Conservation (phyloP, 306 rosid genomes). For the Morella rubra region DNA sequence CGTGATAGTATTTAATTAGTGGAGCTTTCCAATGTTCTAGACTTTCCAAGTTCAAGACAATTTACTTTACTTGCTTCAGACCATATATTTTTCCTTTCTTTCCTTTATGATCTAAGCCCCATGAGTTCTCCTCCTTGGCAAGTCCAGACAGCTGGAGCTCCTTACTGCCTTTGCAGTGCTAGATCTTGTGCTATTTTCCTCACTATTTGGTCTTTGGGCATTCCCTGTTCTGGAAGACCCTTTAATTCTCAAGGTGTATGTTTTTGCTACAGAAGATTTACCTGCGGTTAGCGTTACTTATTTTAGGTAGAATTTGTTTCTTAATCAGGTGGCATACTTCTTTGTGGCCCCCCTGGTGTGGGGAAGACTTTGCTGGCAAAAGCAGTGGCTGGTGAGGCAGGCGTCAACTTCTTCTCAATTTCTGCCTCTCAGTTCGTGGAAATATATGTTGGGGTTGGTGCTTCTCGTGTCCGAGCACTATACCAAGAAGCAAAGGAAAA, state of each 20-base stretch:
- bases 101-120: background rate
- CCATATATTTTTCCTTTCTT: background rate
- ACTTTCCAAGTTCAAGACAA: too few relatives aligned
- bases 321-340: constrained; percentile 92
- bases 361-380: constrained; percentile 97
- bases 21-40: background rate
- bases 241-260: background rate
- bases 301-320: constrained; percentile 36
- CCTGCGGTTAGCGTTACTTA: constrained; percentile 25
- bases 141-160: too few relatives aligned
- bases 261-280: constrained; percentile 1
- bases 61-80: background rate
- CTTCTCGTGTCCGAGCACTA: constrained; percentile 95
- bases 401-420: constrained; percentile 97
- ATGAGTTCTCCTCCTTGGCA: too few relatives aligned
- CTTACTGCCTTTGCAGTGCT: too few relatives aligned
- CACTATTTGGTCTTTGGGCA: background rate
- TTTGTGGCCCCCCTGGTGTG: constrained; percentile 98
- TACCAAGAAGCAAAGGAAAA: constrained; percentile 94
- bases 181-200: background rate
- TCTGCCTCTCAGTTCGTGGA: constrained; percentile 98
- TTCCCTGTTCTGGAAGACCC: background rate
- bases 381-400: constrained; percentile 99
- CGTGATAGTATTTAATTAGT: background rate
- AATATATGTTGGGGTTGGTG: constrained; percentile 97